Evolutionary conservation across 2,329 filamentous ascomycete species (phyloP), one percentile per base, ranked within the genome.

Genomic region (Emericellopsis cladophorae): DNA sequence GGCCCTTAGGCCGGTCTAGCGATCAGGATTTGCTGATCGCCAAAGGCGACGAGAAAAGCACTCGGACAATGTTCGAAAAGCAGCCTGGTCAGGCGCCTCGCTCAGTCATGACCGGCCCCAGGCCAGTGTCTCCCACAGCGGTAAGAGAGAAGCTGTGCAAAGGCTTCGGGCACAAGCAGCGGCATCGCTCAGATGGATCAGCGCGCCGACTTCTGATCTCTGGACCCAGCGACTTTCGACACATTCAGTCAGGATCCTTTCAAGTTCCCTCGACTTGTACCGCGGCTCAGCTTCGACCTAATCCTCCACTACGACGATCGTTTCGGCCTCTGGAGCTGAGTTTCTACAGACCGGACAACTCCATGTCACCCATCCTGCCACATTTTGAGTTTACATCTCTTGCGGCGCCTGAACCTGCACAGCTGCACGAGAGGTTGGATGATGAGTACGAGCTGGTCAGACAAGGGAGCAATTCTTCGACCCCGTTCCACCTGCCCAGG

Each of bases 291-390:
- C 32, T 32, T 12, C 32, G n/a, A 12, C 36, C 38, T 31, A 42
- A 35, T 21, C 46, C 45, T 10, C 40, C 42, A 37, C 44, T 43
- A 11, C 40, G 42, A 22, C 37, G 39, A n/a, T 63, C 64, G 10
- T 76, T 76, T 46, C 66, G 67, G 32, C 74, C 74, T 3, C 64
- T 79, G 23, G 68, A 80, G 55, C 57, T 79, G 44, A 73, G 67
- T 55, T 70, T 79, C 41, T 68, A 72, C 46, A 50, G 57, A 45
- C 46, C 53, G 3, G 50, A 56, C 36, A 55, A 54, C 31, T 58
- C 62, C 11, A 58, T 76, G 14, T 79, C 76, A n/a, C 70, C 76
- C 1, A 63, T 79, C 29, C 46, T 76, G 5, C 66, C 74, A 34
- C 62, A 70, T 40, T 67, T 79, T 47, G 63, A 68, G 34, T 51